Percentiles rank a stretch among this genome's conserved stretches.
phyloP scores from a whole-genome alignment of 73 alveolate genomes.

The Stentor coeruleus region DNA sequence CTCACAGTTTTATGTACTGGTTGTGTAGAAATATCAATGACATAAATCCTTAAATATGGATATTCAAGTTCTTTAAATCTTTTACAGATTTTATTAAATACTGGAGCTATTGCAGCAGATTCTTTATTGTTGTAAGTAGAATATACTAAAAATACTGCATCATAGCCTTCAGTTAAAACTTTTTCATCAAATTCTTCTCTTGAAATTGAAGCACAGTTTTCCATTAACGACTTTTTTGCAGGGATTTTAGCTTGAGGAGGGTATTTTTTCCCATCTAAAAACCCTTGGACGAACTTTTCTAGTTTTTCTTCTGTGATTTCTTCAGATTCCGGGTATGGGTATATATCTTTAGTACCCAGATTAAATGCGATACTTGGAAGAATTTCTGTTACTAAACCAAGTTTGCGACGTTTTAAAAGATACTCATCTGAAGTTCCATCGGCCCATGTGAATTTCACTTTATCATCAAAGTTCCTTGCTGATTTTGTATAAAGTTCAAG shows the following conservation, averaged over 20 bases:
- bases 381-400: not conserved
- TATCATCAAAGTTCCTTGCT: too few species aligned
- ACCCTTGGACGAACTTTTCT: not conserved
- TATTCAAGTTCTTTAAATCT: not conserved
- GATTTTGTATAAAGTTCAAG: not conserved
- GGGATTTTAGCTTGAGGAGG: not conserved
- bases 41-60: not conserved
- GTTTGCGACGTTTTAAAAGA: not conserved
- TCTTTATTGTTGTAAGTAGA: slow-evolving; percentile 14
- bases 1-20: not conserved
- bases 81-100: not conserved
- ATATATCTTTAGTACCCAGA: not conserved
- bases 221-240: not conserved
- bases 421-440: not conserved
- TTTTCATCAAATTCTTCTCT: not conserved
- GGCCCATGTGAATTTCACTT: not conserved
- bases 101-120: slow-evolving; percentile 9
- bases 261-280: not conserved
- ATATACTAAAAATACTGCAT: not conserved
- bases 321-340: not conserved
- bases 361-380: not conserved
- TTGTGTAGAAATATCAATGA: not conserved
- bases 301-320: not conserved
- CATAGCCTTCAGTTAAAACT: slow-evolving; percentile 17
- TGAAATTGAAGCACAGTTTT: not conserved